These are phyloP conservation scores for Alnus glutinosa DNA, from an alignment of 306 rosid genomes.

Conservation along the genomic window DNA sequence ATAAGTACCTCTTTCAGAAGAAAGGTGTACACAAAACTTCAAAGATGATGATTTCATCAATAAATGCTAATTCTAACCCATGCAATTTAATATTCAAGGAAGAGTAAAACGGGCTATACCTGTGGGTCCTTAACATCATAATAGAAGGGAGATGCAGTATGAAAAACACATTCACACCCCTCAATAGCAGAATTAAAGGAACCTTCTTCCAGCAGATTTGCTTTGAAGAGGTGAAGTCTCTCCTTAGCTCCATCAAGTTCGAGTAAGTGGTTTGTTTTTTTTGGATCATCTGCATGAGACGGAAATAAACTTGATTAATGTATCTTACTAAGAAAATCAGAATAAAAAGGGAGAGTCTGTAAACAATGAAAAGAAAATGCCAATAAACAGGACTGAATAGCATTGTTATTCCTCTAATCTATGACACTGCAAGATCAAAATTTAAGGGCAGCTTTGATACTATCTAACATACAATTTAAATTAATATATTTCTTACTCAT, in stretches of 20 bases:
- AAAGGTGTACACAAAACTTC: not conserved
- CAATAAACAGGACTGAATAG: not conserved
- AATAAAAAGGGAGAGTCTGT: not conserved
- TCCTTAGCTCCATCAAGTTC: conserved; percentile 48
- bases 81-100: not conserved
- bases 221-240: conserved; percentile 43
- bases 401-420: not conserved
- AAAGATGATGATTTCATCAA: not conserved
- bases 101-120: conserved; percentile 23
- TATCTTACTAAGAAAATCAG: not conserved
- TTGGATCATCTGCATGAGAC: conserved; percentile 27
- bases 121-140: conserved; percentile 37
- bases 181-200: conserved; percentile 39
- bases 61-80: not conserved
- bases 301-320: not conserved
- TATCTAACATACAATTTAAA: not conserved
- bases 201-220: conserved; percentile 44
- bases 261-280: conserved; percentile 35
- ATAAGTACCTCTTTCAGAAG: not conserved
- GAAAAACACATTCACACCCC: conserved; percentile 46
- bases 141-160: conserved; percentile 47
- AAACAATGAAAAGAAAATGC: not conserved
- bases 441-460: not conserved
- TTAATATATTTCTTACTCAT: not conserved
- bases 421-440: not conserved